Evolutionary conservation across 257 asterid species (phyloP).

Genomic region (Leptodermis oblonga): DNA sequence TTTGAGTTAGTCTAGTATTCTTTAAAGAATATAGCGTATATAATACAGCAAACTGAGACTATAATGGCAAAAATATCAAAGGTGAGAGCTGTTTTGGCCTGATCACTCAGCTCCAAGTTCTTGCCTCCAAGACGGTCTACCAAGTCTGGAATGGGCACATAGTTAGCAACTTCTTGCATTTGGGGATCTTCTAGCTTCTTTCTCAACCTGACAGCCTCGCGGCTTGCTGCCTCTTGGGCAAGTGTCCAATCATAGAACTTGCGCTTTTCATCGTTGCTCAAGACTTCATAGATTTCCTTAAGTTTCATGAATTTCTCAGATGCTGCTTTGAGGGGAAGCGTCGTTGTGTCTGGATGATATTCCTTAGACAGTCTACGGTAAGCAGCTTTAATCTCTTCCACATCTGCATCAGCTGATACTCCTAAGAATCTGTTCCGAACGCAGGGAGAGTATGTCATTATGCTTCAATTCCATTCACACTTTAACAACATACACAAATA

Average conservation of each 20-base stretch:
- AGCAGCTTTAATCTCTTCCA: constrained; percentile 83
- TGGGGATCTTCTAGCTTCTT: constrained; percentile 64
- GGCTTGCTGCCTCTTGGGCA: constrained; percentile 82
- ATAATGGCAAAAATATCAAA: constrained; percentile 61
- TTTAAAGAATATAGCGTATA: constrained; percentile 61
- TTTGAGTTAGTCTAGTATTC: constrained; percentile 35
- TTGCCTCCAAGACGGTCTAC: constrained; percentile 87
- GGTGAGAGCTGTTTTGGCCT: constrained; percentile 82
- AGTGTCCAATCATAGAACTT: constrained; percentile 80
- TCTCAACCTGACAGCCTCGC: constrained; percentile 77
- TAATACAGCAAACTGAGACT: constrained; percentile 61
- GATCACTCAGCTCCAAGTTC: constrained; percentile 76
- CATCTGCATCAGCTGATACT: constrained; percentile 62
- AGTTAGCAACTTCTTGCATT: constrained; percentile 47
- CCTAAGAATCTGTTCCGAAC: constrained; percentile 62
- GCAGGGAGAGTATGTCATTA: background rate
- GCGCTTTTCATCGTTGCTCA: constrained; percentile 65
- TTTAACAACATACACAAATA: background rate
- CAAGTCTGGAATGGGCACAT: constrained; percentile 62
- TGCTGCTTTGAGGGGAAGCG: constrained; percentile 82
- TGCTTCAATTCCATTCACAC: background rate
- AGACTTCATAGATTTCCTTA: constrained; percentile 53
- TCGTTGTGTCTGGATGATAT: constrained; percentile 90
- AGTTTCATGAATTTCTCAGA: constrained; percentile 76
- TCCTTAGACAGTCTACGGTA: constrained; percentile 78